These are phyloP conservation scores for Cryphonectria nitschkei DNA, from an alignment of 2,329 filamentous ascomycete species.

Conservation along the genomic window DNA sequence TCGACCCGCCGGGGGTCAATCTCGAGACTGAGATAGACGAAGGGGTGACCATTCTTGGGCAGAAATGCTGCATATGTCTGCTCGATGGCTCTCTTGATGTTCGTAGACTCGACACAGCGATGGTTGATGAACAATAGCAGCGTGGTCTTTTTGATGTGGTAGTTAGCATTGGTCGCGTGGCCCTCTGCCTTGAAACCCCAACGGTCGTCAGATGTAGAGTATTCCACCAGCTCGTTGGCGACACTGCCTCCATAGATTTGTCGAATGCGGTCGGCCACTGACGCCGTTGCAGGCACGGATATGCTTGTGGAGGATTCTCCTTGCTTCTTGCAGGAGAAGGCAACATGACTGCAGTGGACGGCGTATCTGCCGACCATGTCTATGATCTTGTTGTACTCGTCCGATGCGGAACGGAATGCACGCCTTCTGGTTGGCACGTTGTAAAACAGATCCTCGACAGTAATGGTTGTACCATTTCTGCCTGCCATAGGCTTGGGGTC, in stretches of 20 bases:
- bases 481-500: slow-evolving; percentile 90
- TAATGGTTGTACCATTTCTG: slow-evolving; percentile 89
- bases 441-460: slow-evolving; percentile 96
- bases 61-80: slow-evolving; percentile 86
- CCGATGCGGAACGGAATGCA: slow-evolving; percentile 87
- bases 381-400: slow-evolving; percentile 97
- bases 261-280: slow-evolving; percentile 79
- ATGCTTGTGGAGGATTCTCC: slow-evolving; percentile 85
- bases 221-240: slow-evolving; percentile 84
- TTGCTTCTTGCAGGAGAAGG: slow-evolving; percentile 95
- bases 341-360: slow-evolving; percentile 87
- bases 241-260: slow-evolving; percentile 85
- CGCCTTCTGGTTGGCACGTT: slow-evolving; percentile 86
- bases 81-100: slow-evolving; percentile 87
- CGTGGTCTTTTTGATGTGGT: slow-evolving; percentile 86
- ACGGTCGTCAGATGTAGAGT: slow-evolving; percentile 71
- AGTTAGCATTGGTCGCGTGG: slow-evolving; percentile 90
- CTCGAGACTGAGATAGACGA: slow-evolving; percentile 87
- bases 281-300: slow-evolving; percentile 74
- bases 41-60: slow-evolving; percentile 92
- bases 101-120: slow-evolving; percentile 85
- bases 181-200: slow-evolving; percentile 85
- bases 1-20: slow-evolving; percentile 92
- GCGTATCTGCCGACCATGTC: slow-evolving; percentile 94
- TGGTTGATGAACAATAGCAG: slow-evolving; percentile 96